phyloP scores from a whole-genome alignment of 495 filamentous ascomycete species.

The Neurospora tetraspora region DNA sequence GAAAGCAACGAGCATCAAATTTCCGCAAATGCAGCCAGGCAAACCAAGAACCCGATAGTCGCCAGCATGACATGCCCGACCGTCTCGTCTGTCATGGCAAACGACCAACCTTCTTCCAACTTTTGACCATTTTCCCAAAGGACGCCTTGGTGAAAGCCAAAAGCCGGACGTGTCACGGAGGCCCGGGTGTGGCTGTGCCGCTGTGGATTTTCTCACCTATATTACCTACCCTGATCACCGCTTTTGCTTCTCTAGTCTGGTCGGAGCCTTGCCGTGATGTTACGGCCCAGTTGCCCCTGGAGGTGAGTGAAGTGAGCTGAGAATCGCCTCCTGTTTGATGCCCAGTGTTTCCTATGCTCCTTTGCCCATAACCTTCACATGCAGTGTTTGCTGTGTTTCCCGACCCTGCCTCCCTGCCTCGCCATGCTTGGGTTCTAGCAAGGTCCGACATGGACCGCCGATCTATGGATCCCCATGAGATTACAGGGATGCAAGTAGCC shows the following conservation, averaged over 20 bases:
- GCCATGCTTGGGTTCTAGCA: neutral
- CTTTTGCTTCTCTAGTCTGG: neutral
- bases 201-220: neutral
- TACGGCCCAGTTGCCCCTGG: neutral
- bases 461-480: neutral
- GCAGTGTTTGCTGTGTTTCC: neutral
- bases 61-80: neutral
- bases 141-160: constrained; percentile 14
- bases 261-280: neutral
- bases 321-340: neutral
- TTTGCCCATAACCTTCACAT: neutral
- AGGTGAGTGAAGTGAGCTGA: neutral
- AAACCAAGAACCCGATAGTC: neutral
- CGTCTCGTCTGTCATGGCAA: neutral
- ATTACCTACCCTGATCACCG: neutral
- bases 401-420: neutral
- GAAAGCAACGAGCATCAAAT: neutral
- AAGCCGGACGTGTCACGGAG: neutral
- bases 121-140: neutral
- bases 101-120: neutral
- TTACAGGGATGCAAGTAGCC: neutral
- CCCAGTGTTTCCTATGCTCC: neutral
- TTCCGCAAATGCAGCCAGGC: neutral
- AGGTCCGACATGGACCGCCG: neutral
- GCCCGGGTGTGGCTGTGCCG: neutral